phyloP scores from a whole-genome alignment of 306 rosid species.

The Cicer cuneatum region DNA sequence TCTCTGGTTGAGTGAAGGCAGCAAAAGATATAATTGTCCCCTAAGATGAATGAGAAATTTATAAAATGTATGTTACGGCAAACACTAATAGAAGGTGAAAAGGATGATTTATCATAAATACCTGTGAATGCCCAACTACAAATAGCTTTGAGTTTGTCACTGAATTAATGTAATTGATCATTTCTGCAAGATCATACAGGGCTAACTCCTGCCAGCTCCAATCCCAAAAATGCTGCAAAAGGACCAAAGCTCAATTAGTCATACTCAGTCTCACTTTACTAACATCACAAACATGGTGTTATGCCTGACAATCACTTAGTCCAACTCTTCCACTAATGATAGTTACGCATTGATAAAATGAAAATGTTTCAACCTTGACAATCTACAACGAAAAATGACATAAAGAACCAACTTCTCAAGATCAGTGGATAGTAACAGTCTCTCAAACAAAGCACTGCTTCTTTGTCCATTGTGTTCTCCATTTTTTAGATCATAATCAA shows the following conservation, averaged over 20 bases:
- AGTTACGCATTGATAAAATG: not conserved
- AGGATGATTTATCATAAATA: constrained; percentile 43
- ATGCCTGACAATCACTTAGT: constrained; percentile 8
- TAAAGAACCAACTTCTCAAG: constrained; percentile 19
- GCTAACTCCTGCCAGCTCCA: constrained; percentile 98
- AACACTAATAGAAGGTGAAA: constrained; percentile 17
- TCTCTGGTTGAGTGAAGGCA: constrained; percentile 72
- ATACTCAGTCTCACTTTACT: constrained; percentile 2
- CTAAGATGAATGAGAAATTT: constrained; percentile 49
- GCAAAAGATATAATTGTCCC: constrained; percentile 75
- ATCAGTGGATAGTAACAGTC: not conserved
- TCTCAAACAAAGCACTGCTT: not conserved
- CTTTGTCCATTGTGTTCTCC: constrained; percentile 21
- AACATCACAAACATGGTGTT: constrained; percentile 33
- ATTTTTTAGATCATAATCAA: not conserved
- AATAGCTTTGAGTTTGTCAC: constrained; percentile 65
- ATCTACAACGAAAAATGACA: constrained; percentile 4
- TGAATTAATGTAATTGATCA: constrained; percentile 65
- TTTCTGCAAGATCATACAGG: constrained; percentile 71
- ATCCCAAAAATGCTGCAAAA: constrained; percentile 83
- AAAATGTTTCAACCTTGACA: constrained; percentile 23
- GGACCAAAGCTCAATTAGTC: constrained; percentile 40
- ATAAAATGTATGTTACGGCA: constrained; percentile 31
- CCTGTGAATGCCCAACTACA: constrained; percentile 96
- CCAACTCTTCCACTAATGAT: constrained; percentile 16